Evolutionary conservation across 768 basidiomycete species (phyloP).

Genomic region (Trametopsis cervina): DNA sequence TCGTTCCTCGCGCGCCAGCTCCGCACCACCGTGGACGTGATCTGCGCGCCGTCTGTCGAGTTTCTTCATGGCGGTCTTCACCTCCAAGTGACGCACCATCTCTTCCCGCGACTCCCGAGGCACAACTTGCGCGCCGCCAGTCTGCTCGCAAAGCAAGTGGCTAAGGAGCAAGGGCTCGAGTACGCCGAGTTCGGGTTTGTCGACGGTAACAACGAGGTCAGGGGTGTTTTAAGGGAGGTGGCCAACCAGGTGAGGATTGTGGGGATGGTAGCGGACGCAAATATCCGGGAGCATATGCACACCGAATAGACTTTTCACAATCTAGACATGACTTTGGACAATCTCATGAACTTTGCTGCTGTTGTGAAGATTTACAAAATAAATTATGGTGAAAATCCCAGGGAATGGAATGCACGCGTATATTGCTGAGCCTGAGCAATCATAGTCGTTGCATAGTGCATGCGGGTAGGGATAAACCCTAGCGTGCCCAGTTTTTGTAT

Average conservation of each 20-base stretch:
- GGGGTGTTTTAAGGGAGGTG: slow-evolving; percentile 75
- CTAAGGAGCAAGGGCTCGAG: slow-evolving; percentile 72
- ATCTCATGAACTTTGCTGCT: no score
- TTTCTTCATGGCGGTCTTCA: slow-evolving; percentile 98
- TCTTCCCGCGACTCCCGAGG: slow-evolving; percentile 91
- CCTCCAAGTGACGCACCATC: slow-evolving; percentile 94
- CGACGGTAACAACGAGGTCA: slow-evolving; percentile 77
- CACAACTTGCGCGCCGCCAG: slow-evolving; percentile 88
- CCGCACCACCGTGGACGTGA: slow-evolving; percentile 95
- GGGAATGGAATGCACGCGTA: no score
- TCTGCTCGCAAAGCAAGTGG: slow-evolving; percentile 79
- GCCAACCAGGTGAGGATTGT: slow-evolving; percentile 85
- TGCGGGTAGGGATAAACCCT: slow-evolving; percentile 27
- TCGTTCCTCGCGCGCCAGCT: slow-evolving; percentile 92
- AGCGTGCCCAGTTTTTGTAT: slow-evolving; percentile 31
- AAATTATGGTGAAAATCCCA: no score
- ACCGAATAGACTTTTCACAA: slow-evolving; percentile 1
- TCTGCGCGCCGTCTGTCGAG: slow-evolving; percentile 74
- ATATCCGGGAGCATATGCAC: slow-evolving; percentile 60
- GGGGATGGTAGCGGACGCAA: slow-evolving; percentile 71
- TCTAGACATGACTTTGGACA: no score
- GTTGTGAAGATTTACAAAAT: background rate
- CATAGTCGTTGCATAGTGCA: slow-evolving; percentile 27
- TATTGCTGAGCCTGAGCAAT: slow-evolving; percentile 6
- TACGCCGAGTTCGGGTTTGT: slow-evolving; percentile 93